Evolutionary conservation across 2,329 filamentous ascomycete species (phyloP), one percentile per base, ranked within the genome.

Genomic region (Fusarium camptoceras): DNA sequence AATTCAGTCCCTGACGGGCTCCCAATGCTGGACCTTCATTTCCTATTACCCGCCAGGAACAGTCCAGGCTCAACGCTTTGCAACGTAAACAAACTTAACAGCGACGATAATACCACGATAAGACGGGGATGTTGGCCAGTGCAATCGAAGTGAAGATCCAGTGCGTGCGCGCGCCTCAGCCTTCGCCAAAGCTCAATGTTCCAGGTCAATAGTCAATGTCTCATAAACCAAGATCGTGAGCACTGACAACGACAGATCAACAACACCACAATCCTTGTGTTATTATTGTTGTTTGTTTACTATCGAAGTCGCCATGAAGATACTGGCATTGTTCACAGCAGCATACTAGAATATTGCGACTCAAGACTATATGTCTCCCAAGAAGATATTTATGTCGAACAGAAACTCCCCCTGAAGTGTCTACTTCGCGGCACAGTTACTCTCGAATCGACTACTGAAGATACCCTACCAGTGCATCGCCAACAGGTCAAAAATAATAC

Each of bases 241-340:
- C 64, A 55, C 64, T 56, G 63, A 59, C 64, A 59, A 47, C 47
- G 49, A 64, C 60, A 41, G 39, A 53, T 48, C 48, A 64, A 57
- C 63, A 59, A 64, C 55, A 48, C 46, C 39, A 47, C 20, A 49
- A 46, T 24, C 24, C 28, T 43, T 46, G 24, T 59, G 56, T 70
- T 58, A 59, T 72, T 65, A 43, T 72, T 63, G 22, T 75, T 75
- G 71, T 73, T 75, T 75, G 66, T 75, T 74, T 75, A 72, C 73
- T 61, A 54, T 41, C 55, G 22, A 51, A 57, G 53, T 64, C 53
- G 50, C 50, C 55, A 31, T 71, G 58, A 55, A 49, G 58, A 48
- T 46, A 69, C 54, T 39, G 50, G 53, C 44, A 59, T 43, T 56
- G 28, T 42, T 62, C 51, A 62, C 46, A 31, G 28, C 27, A 50